phyloP scores from a whole-genome alignment of 2,329 filamentous ascomycete species.

The Curvularia verruculosa region DNA sequence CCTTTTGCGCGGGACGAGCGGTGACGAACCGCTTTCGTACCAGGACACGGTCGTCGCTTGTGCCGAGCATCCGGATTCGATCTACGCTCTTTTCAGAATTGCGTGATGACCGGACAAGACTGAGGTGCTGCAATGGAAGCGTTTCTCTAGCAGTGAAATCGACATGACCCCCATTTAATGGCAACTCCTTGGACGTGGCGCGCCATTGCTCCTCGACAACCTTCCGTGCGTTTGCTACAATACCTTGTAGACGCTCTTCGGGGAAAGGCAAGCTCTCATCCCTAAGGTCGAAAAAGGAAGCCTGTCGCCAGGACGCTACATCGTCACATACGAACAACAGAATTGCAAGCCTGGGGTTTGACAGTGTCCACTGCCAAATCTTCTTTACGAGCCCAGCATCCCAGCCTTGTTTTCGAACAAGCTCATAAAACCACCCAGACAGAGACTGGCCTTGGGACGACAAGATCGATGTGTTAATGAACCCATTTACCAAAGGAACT shows the following conservation, averaged over 20 bases:
- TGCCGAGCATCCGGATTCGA: constrained; percentile 44
- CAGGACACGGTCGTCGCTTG: constrained; percentile 41
- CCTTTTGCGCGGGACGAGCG: constrained; percentile 45
- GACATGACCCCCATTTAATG: constrained; percentile 45
- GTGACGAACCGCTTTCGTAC: constrained; percentile 48
- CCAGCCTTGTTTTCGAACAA: constrained; percentile 46
- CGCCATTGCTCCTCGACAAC: constrained; percentile 51
- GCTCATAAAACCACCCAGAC: constrained; percentile 47
- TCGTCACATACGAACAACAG: constrained; percentile 50
- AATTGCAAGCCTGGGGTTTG: constrained; percentile 47
- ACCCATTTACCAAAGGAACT: constrained; percentile 44
- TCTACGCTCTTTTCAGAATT: constrained; percentile 47
- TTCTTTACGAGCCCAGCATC: constrained; percentile 43
- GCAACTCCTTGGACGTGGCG: constrained; percentile 48
- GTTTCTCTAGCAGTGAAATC: constrained; percentile 47
- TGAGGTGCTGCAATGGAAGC: constrained; percentile 45
- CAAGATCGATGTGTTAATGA: constrained; percentile 45
- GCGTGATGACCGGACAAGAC: constrained; percentile 38
- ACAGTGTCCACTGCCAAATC: constrained; percentile 51
- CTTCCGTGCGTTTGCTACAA: constrained; percentile 47
- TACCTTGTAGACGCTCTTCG: constrained; percentile 47
- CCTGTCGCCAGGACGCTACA: constrained; percentile 47
- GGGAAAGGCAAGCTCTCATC: constrained; percentile 48
- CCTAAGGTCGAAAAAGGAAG: constrained; percentile 47
- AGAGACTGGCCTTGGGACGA: constrained; percentile 47